Conservation (phyloP, 495 filamentous ascomycete genomes). For the Trichoderma virens region DNA sequence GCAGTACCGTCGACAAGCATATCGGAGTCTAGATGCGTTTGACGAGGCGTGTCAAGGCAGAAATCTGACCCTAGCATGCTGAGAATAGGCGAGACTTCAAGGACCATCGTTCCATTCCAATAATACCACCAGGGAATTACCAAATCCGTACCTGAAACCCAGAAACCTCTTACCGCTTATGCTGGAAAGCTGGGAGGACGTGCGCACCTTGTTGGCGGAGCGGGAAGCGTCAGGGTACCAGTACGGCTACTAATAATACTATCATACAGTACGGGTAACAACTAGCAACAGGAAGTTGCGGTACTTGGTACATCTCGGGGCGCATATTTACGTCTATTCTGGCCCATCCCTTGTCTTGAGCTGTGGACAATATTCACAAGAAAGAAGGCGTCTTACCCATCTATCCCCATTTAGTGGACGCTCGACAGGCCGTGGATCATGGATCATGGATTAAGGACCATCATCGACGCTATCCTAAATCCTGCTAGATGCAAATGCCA, state of each 20-base stretch:
- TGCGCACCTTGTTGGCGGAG: constrained; percentile 5
- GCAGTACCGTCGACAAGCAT: not conserved
- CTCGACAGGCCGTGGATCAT: not conserved
- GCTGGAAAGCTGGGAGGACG: not conserved
- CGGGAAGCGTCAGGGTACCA: not conserved
- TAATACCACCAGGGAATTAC: not conserved
- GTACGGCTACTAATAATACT: not conserved
- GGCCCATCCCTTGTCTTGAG: not conserved
- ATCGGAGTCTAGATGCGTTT: not conserved
- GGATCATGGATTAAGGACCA: not conserved
- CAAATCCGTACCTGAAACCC: constrained; percentile 2
- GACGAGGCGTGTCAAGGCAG: not conserved
- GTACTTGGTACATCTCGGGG: not conserved
- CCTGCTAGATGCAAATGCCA: not conserved
- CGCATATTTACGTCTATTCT: not conserved
- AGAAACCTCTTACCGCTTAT: not conserved
- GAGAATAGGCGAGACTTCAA: not conserved
- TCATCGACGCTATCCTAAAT: not conserved
- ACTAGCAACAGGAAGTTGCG: not conserved
- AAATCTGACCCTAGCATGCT: not conserved
- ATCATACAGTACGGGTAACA: not conserved
- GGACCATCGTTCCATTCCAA: not conserved
- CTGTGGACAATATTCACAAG: not conserved
- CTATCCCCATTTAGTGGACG: not conserved
- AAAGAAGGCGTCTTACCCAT: not conserved